Evolutionary conservation across 768 basidiomycete species (phyloP).

Genomic region (Termitomyces sp.): DNA sequence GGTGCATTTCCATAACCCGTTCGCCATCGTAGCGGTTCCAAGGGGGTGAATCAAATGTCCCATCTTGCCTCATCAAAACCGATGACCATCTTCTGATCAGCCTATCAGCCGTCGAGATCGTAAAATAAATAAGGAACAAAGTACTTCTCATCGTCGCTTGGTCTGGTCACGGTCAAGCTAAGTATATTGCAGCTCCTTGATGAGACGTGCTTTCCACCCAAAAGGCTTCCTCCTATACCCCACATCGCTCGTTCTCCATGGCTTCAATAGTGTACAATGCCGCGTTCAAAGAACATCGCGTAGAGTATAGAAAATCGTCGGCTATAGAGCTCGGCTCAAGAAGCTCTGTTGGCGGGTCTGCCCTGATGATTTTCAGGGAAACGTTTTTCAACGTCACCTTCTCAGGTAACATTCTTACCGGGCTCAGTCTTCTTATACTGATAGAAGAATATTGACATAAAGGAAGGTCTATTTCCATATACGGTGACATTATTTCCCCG

Average conservation of each 20-base stretch:
- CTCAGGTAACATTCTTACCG: not conserved
- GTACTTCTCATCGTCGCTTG: not conserved
- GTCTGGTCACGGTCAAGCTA: not conserved
- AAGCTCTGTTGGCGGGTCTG: not conserved
- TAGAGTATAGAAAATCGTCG: not conserved
- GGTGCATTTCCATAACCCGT: not conserved
- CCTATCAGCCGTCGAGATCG: not conserved
- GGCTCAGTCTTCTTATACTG: not conserved
- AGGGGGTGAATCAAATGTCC: not conserved
- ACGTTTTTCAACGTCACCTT: not conserved
- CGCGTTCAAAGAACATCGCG: not conserved
- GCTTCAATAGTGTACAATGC: not conserved
- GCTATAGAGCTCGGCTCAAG: not conserved
- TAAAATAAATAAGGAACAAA: not conserved
- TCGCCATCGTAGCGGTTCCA: too few relatives aligned
- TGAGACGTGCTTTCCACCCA: not conserved
- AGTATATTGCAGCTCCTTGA: conserved; percentile 1
- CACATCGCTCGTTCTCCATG: not conserved
- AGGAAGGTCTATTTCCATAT: conserved; percentile 4
- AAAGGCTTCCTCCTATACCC: not conserved
- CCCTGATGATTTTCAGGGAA: not conserved
- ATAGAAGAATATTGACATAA: not conserved
- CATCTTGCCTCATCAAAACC: conserved; percentile 1
- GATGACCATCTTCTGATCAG: not conserved
- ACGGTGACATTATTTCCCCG: not conserved